Percentiles rank a stretch among this genome's conserved stretches.
These are phyloP conservation scores for Klebsormidium nitens DNA, from an alignment of 139 green algal genomes.

Conservation along the genomic window DNA sequence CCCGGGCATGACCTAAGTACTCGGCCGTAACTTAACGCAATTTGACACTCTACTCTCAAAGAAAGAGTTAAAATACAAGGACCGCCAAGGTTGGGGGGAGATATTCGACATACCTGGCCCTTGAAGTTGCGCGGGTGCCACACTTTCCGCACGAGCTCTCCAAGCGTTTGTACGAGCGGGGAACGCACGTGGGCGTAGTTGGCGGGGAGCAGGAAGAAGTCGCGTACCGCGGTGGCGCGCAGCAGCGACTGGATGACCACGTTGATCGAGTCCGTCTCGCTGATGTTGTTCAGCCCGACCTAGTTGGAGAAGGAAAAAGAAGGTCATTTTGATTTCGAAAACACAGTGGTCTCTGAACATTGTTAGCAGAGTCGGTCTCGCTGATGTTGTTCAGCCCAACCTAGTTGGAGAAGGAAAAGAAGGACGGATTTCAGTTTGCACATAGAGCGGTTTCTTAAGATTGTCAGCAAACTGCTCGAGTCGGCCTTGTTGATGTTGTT, in stretches of 20 bases:
- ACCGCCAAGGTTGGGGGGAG: too few relatives aligned
- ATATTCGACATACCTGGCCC: constrained; percentile 47
- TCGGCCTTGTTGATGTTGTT: constrained; percentile 95
- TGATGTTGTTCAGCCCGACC: constrained; percentile 95
- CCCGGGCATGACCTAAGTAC: too few relatives aligned
- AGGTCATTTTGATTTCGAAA: too few relatives aligned
- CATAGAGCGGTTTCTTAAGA: too few relatives aligned
- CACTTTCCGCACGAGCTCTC: constrained; percentile 89
- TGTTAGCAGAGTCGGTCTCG: constrained; percentile 90
- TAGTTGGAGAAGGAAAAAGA: too few relatives aligned
- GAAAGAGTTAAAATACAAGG: too few relatives aligned
- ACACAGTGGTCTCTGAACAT: too few relatives aligned
- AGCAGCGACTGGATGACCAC: constrained; percentile 69
- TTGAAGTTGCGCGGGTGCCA: constrained; percentile 97
- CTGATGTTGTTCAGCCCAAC: constrained; percentile 96
- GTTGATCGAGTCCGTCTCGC: constrained; percentile 90
- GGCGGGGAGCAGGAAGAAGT: constrained; percentile 83
- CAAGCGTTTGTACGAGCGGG: constrained; percentile 75
- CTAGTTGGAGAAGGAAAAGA: too few relatives aligned
- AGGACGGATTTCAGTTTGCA: too few relatives aligned
- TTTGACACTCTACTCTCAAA: too few relatives aligned
- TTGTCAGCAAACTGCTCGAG: constrained; percentile 93
- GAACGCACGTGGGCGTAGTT: constrained; percentile 61
- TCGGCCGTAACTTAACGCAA: too few relatives aligned
- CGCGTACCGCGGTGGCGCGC: constrained; percentile 44